Base-by-base conservation (phyloP, 257 asterid species). In the Hygrophila difformis region DNA sequence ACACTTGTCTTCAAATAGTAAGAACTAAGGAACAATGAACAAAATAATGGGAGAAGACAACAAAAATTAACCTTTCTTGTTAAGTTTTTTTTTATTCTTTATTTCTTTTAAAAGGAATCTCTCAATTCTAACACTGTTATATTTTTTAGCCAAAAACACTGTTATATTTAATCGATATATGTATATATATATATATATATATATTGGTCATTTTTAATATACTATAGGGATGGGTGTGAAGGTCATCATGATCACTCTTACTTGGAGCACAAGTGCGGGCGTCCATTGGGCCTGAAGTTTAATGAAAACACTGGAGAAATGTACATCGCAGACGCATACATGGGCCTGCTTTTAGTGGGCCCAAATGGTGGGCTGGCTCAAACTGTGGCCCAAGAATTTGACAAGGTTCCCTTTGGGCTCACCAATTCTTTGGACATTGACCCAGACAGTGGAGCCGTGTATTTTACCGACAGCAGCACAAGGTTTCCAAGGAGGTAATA, bases 391-490 rank as follows among this genome's bases (percentile, higher is more conserved):
- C 56, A 44, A 16, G 53, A 72, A 45, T 68, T 43, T 12, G 56
- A 70, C 36, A 85, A 75, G 0, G 16, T 66, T 36, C 52, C 59
- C 26, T 56, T 76, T 42, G 76, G 73, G 62, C 66, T 82, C 72
- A 67, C 81, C 24, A 82, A 85, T 58, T 62, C 82, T 13, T 20
- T 82, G 53, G 87, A 72, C 56, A 69, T 84, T 24, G 84, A 84
- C 51, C 78, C 61, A 10, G 29, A 2, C 19, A 75, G 39, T 16
- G 79, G 86, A 8, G 51, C 62, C 4, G 61, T 84, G 0, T 84
- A 81, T 48, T 84, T 84, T 34, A 78, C 93, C 0, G 95, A 83
- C 58, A 80, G 88, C 71, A 80, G 93, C 42, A 64, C 82, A 1
- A 59, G 62, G 21, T 80, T 61, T 33, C 58, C 49, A 4, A 70